phyloP scores from a whole-genome alignment of 805 yeast genomes.

The Ogataea wickerhamii region DNA sequence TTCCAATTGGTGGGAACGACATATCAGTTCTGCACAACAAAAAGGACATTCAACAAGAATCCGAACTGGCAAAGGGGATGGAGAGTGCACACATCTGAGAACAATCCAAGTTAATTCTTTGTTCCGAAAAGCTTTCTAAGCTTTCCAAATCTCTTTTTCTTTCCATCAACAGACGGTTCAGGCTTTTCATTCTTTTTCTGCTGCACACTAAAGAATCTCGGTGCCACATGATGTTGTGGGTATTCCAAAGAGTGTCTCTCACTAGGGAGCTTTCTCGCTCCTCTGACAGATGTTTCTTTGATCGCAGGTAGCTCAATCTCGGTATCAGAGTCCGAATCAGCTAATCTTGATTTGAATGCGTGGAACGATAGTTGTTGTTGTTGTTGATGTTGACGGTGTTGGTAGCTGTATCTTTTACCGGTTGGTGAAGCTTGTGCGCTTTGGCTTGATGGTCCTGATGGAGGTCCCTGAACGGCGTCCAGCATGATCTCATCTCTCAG shows the following conservation, averaged over 20 bases:
- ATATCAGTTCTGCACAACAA: conserved; percentile 19
- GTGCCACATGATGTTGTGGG: conserved; percentile 2
- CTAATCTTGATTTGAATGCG: conserved; percentile 50
- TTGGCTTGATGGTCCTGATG: conserved; percentile 12
- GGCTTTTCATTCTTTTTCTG: conserved; percentile 6
- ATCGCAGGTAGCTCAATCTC: conserved; percentile 28
- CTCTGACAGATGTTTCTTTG: neutral
- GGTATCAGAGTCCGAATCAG: conserved; percentile 61
- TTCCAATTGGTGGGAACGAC: conserved; percentile 22
- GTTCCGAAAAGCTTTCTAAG: conserved; percentile 34
- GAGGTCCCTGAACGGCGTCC: conserved; percentile 4
- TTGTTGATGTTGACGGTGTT: no score
- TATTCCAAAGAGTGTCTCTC: neutral
- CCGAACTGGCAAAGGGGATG: conserved; percentile 12
- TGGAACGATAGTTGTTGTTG: conserved; percentile 6
- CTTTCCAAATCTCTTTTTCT: conserved; percentile 33
- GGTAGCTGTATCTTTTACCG: conserved; percentile 1
- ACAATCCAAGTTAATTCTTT: conserved; percentile 8
- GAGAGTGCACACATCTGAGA: conserved; percentile 1
- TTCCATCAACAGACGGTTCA: conserved; percentile 15
- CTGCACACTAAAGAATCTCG: conserved; percentile 29
- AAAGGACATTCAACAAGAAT: conserved; percentile 15
- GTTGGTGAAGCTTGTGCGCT: conserved; percentile 16
- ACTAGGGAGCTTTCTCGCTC: neutral
- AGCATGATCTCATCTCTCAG: conserved; percentile 21